Conservation (phyloP, 2,329 filamentous ascomycete genomes). For the Botrytis squamosa region DNA sequence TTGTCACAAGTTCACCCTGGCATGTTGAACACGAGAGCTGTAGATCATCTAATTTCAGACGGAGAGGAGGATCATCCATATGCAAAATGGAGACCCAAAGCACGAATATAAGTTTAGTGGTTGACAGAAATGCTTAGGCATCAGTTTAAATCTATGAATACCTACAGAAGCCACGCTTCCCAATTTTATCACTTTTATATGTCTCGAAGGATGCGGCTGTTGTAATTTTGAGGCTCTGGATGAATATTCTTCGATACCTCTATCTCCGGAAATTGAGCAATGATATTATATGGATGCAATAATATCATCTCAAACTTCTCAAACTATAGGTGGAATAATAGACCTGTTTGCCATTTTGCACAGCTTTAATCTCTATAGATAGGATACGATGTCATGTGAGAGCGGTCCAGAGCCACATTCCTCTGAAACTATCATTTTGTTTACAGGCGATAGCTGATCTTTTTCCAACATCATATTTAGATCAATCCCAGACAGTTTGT, state of each 20-base stretch:
- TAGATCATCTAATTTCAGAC: conserved; percentile 48
- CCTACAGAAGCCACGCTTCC: neutral
- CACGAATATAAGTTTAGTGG: conserved; percentile 33
- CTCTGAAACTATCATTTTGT: neutral
- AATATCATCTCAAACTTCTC: neutral
- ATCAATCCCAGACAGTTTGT: neutral
- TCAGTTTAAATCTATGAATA: neutral
- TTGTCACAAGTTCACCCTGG: conserved; percentile 61
- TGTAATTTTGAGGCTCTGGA: neutral
- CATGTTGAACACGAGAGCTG: conserved; percentile 54
- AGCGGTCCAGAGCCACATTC: neutral
- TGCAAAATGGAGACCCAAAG: conserved; percentile 41
- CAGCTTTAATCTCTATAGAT: neutral
- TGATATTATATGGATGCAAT: neutral
- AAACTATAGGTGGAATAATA: too few species aligned
- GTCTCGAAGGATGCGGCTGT: neutral
- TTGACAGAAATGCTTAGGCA: neutral
- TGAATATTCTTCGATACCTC: neutral
- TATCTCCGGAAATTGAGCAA: neutral
- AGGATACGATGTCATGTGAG: neutral
- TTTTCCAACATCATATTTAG: neutral
- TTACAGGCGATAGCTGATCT: neutral
- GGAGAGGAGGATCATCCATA: conserved; percentile 46
- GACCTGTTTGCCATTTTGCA: neutral
- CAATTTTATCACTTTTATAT: neutral